Evolutionary conservation across 2,329 filamentous ascomycete genomes (phyloP), one percentile per base, ranked within the genome.

Genomic region (Penicillium polonicum): DNA sequence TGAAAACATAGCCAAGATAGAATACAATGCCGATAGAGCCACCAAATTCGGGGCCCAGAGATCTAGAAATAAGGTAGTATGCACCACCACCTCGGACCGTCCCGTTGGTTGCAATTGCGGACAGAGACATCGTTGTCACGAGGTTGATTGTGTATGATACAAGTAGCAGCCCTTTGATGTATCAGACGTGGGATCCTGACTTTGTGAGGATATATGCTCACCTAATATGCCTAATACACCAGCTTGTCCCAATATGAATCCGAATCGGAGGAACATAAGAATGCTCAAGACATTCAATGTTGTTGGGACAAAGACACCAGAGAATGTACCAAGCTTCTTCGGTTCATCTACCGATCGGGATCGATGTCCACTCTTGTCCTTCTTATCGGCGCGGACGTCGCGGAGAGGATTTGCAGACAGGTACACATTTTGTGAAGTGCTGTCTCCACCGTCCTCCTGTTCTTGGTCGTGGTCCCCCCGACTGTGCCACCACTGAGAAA

Each of bases 191-290:
- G 13, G 23, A 36, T 35, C 36, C 21, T 48, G 41, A 8, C 43
- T 53, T 36, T 43, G 17, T 12, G 48, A 27, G 42, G 50, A 25
- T 33, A 55, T 35, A 7, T 44, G 68, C 80, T 73, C 78, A 90
- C 89, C 88, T 70, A 95, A 79, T 74, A 92, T 94, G 49, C 90
- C 91, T 43, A 93, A 63, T 44, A 95, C 79, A 23, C 91, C 91
- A 61, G 88, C 83, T 70, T 93, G 88, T 9, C 91, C 91, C 23
- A 95, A 80, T 57, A 96, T 90, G 66, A 91, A 87, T 23, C 91
- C 91, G 72, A 96, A 96, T 23, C 91, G 85, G 67, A 96, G 80
- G 76, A 96, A 96, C 90, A 96, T 95, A 60, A 96, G 83, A 74
- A 96, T 95, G 67, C 90, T 93, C 64, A 95, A 78, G 42, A 96